These are phyloP conservation scores for Aeschynomene evenia DNA, from an alignment of 306 rosid genomes.

Conservation along the genomic window DNA sequence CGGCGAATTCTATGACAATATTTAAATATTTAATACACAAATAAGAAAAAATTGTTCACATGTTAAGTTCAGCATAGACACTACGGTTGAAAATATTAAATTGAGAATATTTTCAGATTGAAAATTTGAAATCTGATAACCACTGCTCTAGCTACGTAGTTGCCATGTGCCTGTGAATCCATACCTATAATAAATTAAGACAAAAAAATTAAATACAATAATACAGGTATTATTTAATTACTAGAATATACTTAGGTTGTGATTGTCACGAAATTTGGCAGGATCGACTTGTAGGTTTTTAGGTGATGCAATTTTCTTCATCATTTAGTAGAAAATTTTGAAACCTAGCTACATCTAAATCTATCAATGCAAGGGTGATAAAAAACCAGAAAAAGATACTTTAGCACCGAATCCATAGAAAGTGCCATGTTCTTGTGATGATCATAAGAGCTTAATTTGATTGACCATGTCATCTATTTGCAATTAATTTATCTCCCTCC, in stretches of 20 bases:
- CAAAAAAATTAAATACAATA: slow-evolving; percentile 4
- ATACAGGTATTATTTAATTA: background rate
- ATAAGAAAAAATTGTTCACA: slow-evolving; percentile 28
- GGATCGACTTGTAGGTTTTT: slow-evolving; percentile 12
- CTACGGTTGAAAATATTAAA: slow-evolving; percentile 1
- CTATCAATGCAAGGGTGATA: background rate
- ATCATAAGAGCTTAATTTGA: slow-evolving; percentile 27
- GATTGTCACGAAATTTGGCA: slow-evolving; percentile 28
- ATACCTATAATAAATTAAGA: slow-evolving; percentile 28
- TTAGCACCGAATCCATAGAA: slow-evolving; percentile 32
- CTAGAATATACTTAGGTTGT: slow-evolving; percentile 7
- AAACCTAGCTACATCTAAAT: background rate
- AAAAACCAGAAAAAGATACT: slow-evolving; percentile 15
- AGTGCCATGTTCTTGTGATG: background rate
- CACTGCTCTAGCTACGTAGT: slow-evolving; percentile 38
- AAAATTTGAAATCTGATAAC: slow-evolving; percentile 28
- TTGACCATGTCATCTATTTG: slow-evolving; percentile 26
- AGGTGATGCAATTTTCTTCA: background rate
- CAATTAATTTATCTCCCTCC: slow-evolving; percentile 8
- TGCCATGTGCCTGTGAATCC: slow-evolving; percentile 56
- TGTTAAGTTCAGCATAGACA: slow-evolving; percentile 33
- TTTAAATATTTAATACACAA: background rate
- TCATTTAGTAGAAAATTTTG: background rate
- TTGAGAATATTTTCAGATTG: background rate
- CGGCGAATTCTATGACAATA: background rate